These are phyloP conservation scores for Sphaerulina vaccinii DNA, from an alignment of 2,329 filamentous ascomycete species.

Conservation along the genomic window DNA sequence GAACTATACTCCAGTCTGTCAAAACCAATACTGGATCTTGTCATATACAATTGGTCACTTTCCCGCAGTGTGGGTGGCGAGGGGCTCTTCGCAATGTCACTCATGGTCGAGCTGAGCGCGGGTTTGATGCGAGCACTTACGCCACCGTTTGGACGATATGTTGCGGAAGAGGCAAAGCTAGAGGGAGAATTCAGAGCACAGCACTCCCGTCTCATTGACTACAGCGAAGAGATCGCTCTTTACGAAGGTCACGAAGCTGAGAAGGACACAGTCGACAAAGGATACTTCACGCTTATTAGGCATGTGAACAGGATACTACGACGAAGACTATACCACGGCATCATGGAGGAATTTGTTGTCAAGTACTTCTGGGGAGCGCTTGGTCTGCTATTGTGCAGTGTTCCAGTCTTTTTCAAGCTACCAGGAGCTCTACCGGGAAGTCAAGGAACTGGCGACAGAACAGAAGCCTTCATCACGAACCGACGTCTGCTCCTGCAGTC, in stretches of 20 bases:
- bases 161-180: constrained; percentile 89
- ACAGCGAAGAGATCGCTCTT: constrained; percentile 90
- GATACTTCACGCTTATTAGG: constrained; percentile 98
- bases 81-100: constrained; percentile 89
- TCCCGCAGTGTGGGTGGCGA: constrained; percentile 95
- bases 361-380: constrained; percentile 99
- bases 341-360: constrained; percentile 99
- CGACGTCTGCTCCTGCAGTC: constrained; percentile 86
- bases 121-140: constrained; percentile 91
- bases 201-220: constrained; percentile 91
- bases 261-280: constrained; percentile 95
- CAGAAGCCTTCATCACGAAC: constrained; percentile 82
- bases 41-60: constrained; percentile 92
- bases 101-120: constrained; percentile 89
- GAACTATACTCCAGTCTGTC: constrained; percentile 96
- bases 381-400: constrained; percentile 85
- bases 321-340: constrained; percentile 90
- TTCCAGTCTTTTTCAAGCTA: constrained; percentile 90
- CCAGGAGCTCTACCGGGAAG: constrained; percentile 25
- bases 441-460: constrained; percentile 26
- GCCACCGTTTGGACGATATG: constrained; percentile 94
- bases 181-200: constrained; percentile 97
- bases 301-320: constrained; percentile 95
- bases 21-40: constrained; percentile 91
- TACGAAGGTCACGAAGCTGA: constrained; percentile 91